Base-by-base conservation (phyloP, 495 filamentous ascomycete genomes). In the Penicillium atrosanguineum region DNA sequence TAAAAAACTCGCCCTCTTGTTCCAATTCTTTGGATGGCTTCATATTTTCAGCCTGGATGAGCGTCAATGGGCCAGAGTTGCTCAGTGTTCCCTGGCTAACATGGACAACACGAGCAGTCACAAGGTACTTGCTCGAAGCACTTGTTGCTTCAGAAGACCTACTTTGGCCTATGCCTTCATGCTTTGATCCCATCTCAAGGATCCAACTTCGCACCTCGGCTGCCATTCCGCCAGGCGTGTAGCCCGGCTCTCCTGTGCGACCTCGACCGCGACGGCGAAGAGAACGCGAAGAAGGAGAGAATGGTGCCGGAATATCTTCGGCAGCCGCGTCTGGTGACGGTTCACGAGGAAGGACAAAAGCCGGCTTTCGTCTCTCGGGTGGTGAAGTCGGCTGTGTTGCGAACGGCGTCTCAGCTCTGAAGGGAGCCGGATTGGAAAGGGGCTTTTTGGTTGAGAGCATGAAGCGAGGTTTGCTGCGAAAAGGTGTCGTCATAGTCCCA, bases 201-300 rank as follows among this genome's bases (percentile, higher is more conserved):
- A 77, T 61, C 74, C 74, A 77, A 42, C 72, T 63, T 23, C 74
- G 73, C 19, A 74, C 65, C 41, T 74, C 61, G 2, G 72, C 64
- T 2, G 74, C 74, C 72, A 77, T 74, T 15, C 74, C 74, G 11
- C 70, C 74, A 2, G 73, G 63, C 0, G 68, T 25, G 51, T 75
- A 76, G 4, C 37, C 56, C 6, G 60, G 53, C 0, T 46, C 59
- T 16, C 56, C 51, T 6, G 62, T 44, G 14, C 66, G 66, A 4
- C 52, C 40, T 25, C 67, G 53, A 7, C 73, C 72, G 14, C 68
- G 67, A 20, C 71, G 69, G 21, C 56, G 60, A 0, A 73, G 50
- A 3, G 64, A 59, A n/a, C 63, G 64, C 11, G 69, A 70, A 1
- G 70, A 72, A 2, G 74, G 74, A 0, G 74, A 77, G 44, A 77